Percentiles rank a stretch among this genome's conserved stretches.
phyloP scores from a whole-genome alignment of 2,329 filamentous ascomycete genomes.

The Myriangium duriaei region DNA sequence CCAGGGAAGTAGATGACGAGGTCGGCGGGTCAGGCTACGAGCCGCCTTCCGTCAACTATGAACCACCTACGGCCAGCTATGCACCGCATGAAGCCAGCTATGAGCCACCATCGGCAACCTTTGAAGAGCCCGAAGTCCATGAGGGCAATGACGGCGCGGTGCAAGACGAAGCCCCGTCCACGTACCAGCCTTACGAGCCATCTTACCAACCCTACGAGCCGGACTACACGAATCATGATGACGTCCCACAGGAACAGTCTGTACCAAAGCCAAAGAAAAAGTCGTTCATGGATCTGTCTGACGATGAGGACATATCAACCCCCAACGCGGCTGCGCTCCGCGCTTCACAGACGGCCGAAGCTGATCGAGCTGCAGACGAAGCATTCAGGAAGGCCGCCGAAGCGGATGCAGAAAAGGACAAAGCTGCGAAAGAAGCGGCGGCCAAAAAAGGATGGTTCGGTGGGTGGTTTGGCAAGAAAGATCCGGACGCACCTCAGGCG shows the following conservation, averaged over 20 bases:
- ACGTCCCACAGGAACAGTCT: constrained; percentile 33
- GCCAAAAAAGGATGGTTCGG: constrained; percentile 60
- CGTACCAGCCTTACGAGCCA: constrained; percentile 47
- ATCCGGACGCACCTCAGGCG: constrained; percentile 47
- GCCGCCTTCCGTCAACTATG: constrained; percentile 4
- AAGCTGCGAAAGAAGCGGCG: constrained; percentile 36
- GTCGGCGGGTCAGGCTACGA: constrained; percentile 4
- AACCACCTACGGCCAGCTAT: constrained; percentile 7
- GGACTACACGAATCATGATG: constrained; percentile 27
- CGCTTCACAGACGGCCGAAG: constrained; percentile 17
- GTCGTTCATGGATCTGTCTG: constrained; percentile 70
- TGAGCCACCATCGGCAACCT: constrained; percentile 25
- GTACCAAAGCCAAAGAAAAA: constrained; percentile 52
- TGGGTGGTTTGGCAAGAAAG: constrained; percentile 69
- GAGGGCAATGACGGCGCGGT: too few species aligned
- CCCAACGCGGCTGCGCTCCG: constrained; percentile 40
- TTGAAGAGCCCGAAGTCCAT: too few species aligned
- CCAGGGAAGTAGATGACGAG: neutral
- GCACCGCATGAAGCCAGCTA: constrained; percentile 20
- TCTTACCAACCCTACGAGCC: constrained; percentile 39
- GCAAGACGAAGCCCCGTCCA: constrained; percentile 16
- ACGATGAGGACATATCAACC: constrained; percentile 55
- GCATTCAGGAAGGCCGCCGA: constrained; percentile 75
- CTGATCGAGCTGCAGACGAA: constrained; percentile 68
- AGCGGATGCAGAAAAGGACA: constrained; percentile 52